Evolutionary conservation across 306 rosid species (phyloP).

Genomic region (Rosa lucieae): DNA sequence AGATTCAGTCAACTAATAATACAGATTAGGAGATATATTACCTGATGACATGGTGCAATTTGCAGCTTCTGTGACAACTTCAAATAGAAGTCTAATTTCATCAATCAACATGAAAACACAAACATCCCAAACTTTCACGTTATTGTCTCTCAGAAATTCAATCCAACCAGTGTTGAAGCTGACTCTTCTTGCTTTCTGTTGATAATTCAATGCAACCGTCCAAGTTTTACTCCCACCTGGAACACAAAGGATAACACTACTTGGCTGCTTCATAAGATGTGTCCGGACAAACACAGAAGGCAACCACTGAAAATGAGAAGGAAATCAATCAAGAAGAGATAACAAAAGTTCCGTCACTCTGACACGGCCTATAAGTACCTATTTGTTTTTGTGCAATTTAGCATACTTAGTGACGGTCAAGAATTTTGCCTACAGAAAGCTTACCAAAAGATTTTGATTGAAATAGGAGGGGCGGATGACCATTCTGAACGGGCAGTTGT

Average conservation of each 20-base stretch:
- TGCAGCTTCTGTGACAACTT: background rate
- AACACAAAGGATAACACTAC: background rate
- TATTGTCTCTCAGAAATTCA: background rate
- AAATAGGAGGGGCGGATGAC: background rate
- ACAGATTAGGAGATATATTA: no score
- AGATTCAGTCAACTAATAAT: background rate
- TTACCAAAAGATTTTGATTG: background rate
- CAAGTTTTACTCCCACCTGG: background rate
- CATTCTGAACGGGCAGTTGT: background rate
- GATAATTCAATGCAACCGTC: background rate
- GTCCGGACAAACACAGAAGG: background rate
- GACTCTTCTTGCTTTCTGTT: background rate
- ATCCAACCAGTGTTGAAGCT: slow-evolving; percentile 1
- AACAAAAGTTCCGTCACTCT: background rate
- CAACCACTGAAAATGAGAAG: no score
- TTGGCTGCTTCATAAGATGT: background rate
- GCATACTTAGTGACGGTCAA: no score
- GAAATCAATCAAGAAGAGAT: no score
- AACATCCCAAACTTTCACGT: background rate
- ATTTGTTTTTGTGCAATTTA: no score
- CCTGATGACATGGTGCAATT: background rate
- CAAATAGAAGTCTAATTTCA: background rate
- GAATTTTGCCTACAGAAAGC: background rate
- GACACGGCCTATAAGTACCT: no score
- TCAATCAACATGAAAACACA: slow-evolving; percentile 14